Base-by-base conservation (phyloP, 1,284 basidiomycete genomes). In the Gymnopus androsaceus region DNA sequence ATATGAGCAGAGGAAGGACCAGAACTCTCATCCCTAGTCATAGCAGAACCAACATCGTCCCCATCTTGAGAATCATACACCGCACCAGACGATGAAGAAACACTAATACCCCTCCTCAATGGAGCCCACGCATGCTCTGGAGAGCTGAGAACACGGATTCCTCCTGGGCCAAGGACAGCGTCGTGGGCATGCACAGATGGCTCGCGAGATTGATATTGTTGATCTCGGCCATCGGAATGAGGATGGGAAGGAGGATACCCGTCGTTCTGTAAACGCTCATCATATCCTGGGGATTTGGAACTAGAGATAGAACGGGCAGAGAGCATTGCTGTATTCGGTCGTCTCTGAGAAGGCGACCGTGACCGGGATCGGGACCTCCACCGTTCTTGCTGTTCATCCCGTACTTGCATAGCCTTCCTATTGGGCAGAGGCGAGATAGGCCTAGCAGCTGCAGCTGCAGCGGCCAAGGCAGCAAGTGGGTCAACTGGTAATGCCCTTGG, bases 51-150 rank as follows among this genome's bases (percentile, higher is more conserved):
- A n/a, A n/a, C n/a, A n/a, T n/a, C n/a, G n/a, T n/a, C n/a, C n/a
- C n/a, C n/a, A 15, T 27, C 21, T 17, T 14, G 23, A 30, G 25
- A 15, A n/a, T 19, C n/a, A 17, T 46, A 8, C 3, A 17, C 15
- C 9, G 8, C 5, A n/a, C n/a, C 44, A 46, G 12, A 46, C n/a
- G 11, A 19, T 46, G 44, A 30, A 28, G 14, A 6, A 30, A 19
- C 27, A 41, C 17, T 30, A 38, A n/a, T 40, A 7, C 28, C 52
- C 38, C 48, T 42, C 17, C 53, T 37, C 19, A 42, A 27, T 5
- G 54, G 54, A 6, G 27, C 40, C 54, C 54, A 54, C n/a, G 21
- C 27, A 40, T 54, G 52, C n/a, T 54, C 47, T 25, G 54, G 54
- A 1, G 54, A 55, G 33, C 48, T 55, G 3, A 55, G 41, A 12